These are phyloP conservation scores for Alternaria rosae DNA, from an alignment of 2,329 filamentous ascomycete species.

Conservation along the genomic window DNA sequence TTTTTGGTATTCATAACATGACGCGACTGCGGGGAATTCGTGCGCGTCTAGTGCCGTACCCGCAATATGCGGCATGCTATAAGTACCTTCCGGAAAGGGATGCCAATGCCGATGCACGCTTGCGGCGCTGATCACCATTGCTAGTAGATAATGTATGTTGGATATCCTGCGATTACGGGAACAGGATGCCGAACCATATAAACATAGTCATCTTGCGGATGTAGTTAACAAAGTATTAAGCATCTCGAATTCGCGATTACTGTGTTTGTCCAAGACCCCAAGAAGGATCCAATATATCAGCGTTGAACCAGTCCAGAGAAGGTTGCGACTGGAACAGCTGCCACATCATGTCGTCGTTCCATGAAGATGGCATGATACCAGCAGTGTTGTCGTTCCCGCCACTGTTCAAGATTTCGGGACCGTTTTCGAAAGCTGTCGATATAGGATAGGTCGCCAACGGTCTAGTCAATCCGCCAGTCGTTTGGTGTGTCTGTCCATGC, in stretches of 20 bases:
- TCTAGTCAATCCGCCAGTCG: neutral
- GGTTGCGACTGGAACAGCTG: constrained; percentile 45
- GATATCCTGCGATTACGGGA: neutral
- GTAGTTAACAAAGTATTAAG: neutral
- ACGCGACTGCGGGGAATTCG: neutral
- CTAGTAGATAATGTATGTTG: neutral
- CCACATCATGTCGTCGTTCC: constrained; percentile 47
- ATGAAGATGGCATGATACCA: constrained; percentile 27
- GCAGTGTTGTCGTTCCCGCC: constrained; percentile 2
- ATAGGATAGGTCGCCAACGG: neutral
- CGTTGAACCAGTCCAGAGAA: constrained; percentile 46
- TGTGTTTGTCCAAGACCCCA: constrained; percentile 27
- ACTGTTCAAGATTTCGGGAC: neutral
- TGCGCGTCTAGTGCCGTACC: neutral
- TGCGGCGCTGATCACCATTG: neutral
- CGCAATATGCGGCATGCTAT: neutral
- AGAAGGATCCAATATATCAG: constrained; percentile 39
- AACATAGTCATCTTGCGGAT: neutral
- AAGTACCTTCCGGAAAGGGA: neutral
- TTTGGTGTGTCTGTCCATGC: neutral
- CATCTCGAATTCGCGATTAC: neutral
- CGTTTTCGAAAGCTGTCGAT: neutral
- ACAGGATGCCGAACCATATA: neutral
- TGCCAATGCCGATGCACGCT: neutral
- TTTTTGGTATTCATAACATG: neutral